Evolutionary conservation across 2,329 filamentous ascomycete genomes (phyloP), one percentile per base, ranked within the genome.

Genomic region (Penicillium freii): DNA sequence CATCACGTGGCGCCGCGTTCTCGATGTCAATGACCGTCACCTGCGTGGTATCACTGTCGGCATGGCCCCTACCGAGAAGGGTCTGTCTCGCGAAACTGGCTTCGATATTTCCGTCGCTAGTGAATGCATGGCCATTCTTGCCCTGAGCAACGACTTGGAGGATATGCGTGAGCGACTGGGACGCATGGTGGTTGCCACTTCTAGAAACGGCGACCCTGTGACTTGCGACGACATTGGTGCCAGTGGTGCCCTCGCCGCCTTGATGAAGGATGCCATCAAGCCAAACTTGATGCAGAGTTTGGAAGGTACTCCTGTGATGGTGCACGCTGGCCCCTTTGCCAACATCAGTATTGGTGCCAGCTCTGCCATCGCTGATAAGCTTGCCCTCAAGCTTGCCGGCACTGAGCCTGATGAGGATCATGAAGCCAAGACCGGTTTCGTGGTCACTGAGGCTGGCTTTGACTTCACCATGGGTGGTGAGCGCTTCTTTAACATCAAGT

Each of bases 401-500:
- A 97, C 93, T 1, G 94, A 99, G 77, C 84, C 87, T 6, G 93
- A 96, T 64, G 94, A 97, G 79, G 85, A 95, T 68, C 85, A 92
- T 70, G 81, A 86, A 50, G 81, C 87, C 66, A 93, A 94, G 81
- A 85, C 90, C 31, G 94, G 94, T 10, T 97, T 94, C 69, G 93
- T 97, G 23, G 87, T 99, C 38, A 99, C 94, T 1, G 94, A 99
- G 77, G 93, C 94, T 52, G 94, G 94, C 10, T 99, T 99, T 75
- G 94, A 99, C 77, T 99, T 99, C 79, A 97, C 94, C 69, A 99
- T 99, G 94, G 94, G 94, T 63, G 94, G 94, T 62, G 94, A 99
- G 83, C 89, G 94, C 51, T 99, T 99, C 84, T 97, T 99, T 86
- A 97, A 99, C 81, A 97, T 99, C 82, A 99, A 99, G 83, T 97